A percentile compares a stretch with the other conserved stretches of the same genome.
Evolutionary conservation across 495 filamentous ascomycete species (phyloP).

Genomic region (Penicillium desertorum): DNA sequence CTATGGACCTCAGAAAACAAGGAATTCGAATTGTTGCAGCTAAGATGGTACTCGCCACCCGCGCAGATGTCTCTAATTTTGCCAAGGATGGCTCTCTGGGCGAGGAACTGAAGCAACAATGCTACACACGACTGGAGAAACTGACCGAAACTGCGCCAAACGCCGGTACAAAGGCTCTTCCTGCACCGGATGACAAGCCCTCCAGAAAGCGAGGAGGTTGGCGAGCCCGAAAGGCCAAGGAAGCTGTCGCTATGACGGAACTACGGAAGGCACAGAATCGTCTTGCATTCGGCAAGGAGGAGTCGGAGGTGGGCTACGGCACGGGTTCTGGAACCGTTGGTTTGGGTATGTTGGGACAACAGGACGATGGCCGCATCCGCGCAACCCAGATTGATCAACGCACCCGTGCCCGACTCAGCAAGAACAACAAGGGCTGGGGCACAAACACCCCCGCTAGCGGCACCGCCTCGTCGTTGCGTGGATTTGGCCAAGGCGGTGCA

Average conservation of each 20-base stretch:
- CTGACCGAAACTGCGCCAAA: constrained; percentile 91
- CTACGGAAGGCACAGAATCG: constrained; percentile 94
- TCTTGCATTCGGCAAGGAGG: constrained; percentile 94
- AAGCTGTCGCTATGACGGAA: constrained; percentile 95
- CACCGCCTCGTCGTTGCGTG: constrained; percentile 73
- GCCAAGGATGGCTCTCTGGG: constrained; percentile 80
- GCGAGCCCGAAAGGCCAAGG: constrained; percentile 91
- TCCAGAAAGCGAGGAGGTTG: constrained; percentile 90
- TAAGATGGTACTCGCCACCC: constrained; percentile 88
- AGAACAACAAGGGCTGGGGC: constrained; percentile 97
- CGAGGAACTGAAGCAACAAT: constrained; percentile 78
- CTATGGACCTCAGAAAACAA: constrained; percentile 83
- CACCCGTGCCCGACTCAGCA: constrained; percentile 86
- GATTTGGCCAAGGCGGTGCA: constrained; percentile 64
- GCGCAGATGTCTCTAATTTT: constrained; percentile 83
- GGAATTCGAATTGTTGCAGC: constrained; percentile 94
- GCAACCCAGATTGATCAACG: constrained; percentile 88
- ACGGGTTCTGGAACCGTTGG: constrained; percentile 82
- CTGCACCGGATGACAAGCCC: constrained; percentile 94
- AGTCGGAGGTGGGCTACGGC: constrained; percentile 91
- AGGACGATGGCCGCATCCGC: constrained; percentile 82
- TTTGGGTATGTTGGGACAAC: constrained; percentile 90
- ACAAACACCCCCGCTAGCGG: constrained; percentile 61
- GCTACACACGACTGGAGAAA: constrained; percentile 87
- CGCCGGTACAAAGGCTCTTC: constrained; percentile 82